Evolutionary conservation across 306 rosid species (phyloP).

Genomic region (Hippophae tibetana): DNA sequence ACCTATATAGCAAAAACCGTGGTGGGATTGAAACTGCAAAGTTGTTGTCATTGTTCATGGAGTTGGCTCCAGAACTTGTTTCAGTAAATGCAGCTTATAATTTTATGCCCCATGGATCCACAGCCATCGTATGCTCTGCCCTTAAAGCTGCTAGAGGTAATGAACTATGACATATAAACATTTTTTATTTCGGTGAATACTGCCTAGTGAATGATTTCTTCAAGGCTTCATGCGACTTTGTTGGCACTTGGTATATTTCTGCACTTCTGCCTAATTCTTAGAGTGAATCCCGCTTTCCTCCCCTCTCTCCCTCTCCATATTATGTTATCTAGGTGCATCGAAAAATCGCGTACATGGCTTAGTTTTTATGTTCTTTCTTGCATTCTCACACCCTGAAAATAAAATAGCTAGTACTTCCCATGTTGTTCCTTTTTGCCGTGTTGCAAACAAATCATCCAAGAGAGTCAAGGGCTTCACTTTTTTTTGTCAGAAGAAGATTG

Average conservation of each 20-base stretch:
- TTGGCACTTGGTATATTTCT: no score
- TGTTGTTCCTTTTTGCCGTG: no score
- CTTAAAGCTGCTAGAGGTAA: constrained; percentile 58
- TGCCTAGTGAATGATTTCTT: not conserved
- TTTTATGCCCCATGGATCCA: constrained; percentile 58
- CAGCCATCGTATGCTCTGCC: constrained; percentile 44
- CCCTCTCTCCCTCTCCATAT: no score
- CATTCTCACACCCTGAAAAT: not conserved
- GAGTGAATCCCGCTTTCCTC: no score
- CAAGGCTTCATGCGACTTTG: not conserved
- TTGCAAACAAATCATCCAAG: not conserved
- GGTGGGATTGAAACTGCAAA: constrained; percentile 69
- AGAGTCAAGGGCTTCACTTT: not conserved
- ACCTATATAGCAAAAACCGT: constrained; percentile 54
- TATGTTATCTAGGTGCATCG: no score
- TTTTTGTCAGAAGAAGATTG: not conserved
- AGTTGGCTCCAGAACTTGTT: constrained; percentile 49
- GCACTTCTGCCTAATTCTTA: no score
- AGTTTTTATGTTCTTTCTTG: not conserved
- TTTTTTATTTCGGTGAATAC: not conserved
- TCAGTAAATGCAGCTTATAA: constrained; percentile 65
- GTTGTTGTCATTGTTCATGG: constrained; percentile 51
- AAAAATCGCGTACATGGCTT: no score
- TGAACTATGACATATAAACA: not conserved
- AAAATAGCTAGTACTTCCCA: not conserved